These are phyloP conservation scores for Ophiobolus disseminans DNA, from an alignment of 2,329 filamentous ascomycete genomes.

Conservation along the genomic window DNA sequence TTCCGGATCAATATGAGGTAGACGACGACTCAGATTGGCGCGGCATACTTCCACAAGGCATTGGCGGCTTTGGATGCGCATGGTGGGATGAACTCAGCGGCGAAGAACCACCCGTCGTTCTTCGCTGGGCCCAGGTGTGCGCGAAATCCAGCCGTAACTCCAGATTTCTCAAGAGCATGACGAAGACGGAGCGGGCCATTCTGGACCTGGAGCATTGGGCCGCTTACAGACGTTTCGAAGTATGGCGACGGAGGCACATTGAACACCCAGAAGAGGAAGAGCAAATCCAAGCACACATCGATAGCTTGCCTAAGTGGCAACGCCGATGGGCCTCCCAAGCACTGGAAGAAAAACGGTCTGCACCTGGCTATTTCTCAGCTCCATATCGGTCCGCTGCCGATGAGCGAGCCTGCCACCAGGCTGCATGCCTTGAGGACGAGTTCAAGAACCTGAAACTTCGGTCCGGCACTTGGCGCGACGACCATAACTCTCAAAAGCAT, in stretches of 20 bases:
- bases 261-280: background rate
- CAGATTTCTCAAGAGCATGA: background rate
- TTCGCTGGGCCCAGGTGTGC: conserved; percentile 6
- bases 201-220: background rate
- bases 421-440: too few species aligned
- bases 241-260: conserved; percentile 6
- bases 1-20: too few species aligned
- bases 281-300: background rate
- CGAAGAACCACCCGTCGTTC: background rate
- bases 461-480: too few species aligned
- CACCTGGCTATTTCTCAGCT: too few species aligned
- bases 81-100: conserved; percentile 4
- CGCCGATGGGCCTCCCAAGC: too few species aligned
- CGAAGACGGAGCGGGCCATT: background rate
- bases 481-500: too few species aligned
- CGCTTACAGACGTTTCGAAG: conserved; percentile 1
- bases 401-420: too few species aligned
- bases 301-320: background rate
- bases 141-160: background rate
- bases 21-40: conserved; percentile 3
- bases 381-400: too few species aligned
- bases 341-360: too few species aligned
- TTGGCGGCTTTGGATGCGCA: background rate
- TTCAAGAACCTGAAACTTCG: too few species aligned
- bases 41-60: background rate